These are phyloP conservation scores for Penicillium brevicompactum DNA, from an alignment of 2,329 filamentous ascomycete genomes.

Conservation along the genomic window DNA sequence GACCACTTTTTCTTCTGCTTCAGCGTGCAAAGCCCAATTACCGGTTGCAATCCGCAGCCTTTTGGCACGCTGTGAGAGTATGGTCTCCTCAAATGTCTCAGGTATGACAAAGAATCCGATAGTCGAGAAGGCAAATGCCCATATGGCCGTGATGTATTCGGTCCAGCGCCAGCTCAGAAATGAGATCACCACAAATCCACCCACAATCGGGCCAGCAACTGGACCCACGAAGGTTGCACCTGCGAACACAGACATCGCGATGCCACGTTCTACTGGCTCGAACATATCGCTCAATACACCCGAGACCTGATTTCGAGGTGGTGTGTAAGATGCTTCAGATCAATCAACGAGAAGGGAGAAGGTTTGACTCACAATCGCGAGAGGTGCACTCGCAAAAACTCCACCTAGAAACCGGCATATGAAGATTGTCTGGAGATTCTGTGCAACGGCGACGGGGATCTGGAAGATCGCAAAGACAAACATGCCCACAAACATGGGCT, in stretches of 20 bases:
- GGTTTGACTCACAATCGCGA: slow-evolving; percentile 50
- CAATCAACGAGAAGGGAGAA: neutral
- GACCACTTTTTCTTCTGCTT: slow-evolving; percentile 46
- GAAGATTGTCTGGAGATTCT: slow-evolving; percentile 57
- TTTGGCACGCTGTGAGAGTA: slow-evolving; percentile 54
- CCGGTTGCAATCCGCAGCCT: slow-evolving; percentile 51
- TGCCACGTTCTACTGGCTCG: slow-evolving; percentile 48
- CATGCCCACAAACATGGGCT: slow-evolving; percentile 54
- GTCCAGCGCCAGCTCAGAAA: slow-evolving; percentile 62
- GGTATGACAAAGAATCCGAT: slow-evolving; percentile 47
- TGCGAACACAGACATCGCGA: slow-evolving; percentile 50
- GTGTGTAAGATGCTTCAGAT: neutral
- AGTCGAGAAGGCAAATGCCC: slow-evolving; percentile 38
- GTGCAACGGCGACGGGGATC: slow-evolving; percentile 57
- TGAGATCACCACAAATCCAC: slow-evolving; percentile 54
- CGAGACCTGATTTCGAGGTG: neutral
- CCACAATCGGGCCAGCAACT: slow-evolving; percentile 51
- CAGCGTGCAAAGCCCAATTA: slow-evolving; percentile 51
- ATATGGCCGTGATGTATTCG: slow-evolving; percentile 59
- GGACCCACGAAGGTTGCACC: slow-evolving; percentile 54
- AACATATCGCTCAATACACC: slow-evolving; percentile 55
- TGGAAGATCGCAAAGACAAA: slow-evolving; percentile 56
- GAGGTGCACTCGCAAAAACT: slow-evolving; percentile 53
- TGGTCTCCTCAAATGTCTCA: slow-evolving; percentile 53
- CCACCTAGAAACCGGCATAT: slow-evolving; percentile 58